Conservation (phyloP, 495 filamentous ascomycete genomes). For the Aspergillus egyptiacus region DNA sequence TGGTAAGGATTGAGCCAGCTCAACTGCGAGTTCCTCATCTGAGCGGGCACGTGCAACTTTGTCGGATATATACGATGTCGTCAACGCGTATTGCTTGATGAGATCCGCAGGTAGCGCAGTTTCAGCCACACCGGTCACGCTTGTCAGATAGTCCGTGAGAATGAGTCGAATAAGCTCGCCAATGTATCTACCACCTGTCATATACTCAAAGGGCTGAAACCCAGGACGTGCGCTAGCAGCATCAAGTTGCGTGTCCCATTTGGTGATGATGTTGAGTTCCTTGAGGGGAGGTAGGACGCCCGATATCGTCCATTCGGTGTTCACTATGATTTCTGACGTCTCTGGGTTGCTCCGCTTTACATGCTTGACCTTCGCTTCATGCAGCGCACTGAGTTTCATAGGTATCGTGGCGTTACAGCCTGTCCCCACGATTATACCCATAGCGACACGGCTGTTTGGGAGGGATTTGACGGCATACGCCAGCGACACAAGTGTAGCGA, state of each 20-base stretch:
- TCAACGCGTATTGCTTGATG: constrained; percentile 55
- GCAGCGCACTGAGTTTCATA: constrained; percentile 57
- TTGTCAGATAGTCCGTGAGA: constrained; percentile 58
- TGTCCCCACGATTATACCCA: constrained; percentile 78
- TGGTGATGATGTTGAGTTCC: constrained; percentile 57
- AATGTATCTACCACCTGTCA: constrained; percentile 78
- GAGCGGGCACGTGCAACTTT: constrained; percentile 47
- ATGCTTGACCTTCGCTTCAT: constrained; percentile 52
- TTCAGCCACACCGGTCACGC: constrained; percentile 28
- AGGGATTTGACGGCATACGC: constrained; percentile 59
- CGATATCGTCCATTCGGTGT: constrained; percentile 83
- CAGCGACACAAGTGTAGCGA: constrained; percentile 72
- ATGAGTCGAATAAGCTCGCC: constrained; percentile 75
- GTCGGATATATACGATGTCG: constrained; percentile 65
- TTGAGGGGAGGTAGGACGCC: constrained; percentile 62
- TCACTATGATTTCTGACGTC: constrained; percentile 62
- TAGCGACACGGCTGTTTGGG: constrained; percentile 64
- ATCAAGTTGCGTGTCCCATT: constrained; percentile 67
- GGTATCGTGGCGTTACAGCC: constrained; percentile 80
- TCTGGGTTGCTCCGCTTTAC: constrained; percentile 34
- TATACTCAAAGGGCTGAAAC: constrained; percentile 83
- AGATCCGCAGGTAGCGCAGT: constrained; percentile 52
- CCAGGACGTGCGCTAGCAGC: constrained; percentile 61
- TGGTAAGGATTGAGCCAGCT: constrained; percentile 50
- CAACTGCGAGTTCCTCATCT: constrained; percentile 42